These are phyloP conservation scores for Plasmodium knowlesi DNA, from an alignment of 169 alveolate genomes.

Conservation along the genomic window DNA sequence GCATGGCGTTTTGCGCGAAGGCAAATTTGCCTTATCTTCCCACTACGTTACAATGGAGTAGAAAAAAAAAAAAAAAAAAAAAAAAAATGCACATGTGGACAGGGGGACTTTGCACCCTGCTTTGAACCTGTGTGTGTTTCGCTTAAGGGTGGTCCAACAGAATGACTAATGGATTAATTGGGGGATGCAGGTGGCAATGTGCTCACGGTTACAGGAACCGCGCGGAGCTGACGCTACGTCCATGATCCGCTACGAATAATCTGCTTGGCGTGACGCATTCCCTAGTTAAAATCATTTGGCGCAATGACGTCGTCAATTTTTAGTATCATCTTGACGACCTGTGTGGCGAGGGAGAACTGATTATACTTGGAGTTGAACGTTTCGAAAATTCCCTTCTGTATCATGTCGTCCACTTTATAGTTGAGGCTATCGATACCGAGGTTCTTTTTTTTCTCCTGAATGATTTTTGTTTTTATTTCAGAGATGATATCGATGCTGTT, in stretches of 20 bases:
- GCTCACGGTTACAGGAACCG: neutral
- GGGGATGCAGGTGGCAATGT: neutral
- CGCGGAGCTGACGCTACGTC: neutral
- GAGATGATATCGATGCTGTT: conserved; percentile 95
- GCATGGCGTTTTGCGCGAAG: neutral
- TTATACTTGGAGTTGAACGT: conserved; percentile 94
- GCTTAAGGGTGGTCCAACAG: neutral
- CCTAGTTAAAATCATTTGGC: conserved; percentile 68
- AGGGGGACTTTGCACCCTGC: neutral
- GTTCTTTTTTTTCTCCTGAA: conserved; percentile 87
- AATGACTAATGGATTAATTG: neutral
- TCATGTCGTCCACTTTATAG: conserved; percentile 91
- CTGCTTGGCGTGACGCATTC: neutral
- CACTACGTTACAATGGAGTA: neutral
- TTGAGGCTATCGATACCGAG: conserved; percentile 95
- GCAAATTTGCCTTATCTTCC: neutral
- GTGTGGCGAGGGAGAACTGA: conserved; percentile 97
- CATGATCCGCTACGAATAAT: neutral
- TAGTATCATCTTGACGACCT: conserved; percentile 98
- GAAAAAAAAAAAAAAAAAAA: neutral
- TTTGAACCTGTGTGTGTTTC: neutral
- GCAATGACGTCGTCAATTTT: conserved; percentile 98
- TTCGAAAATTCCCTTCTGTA: conserved; percentile 93
- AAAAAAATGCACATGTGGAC: neutral
- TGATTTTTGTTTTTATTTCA: conserved; percentile 91